Evolutionary conservation across 2,329 filamentous ascomycete species (phyloP), one percentile per base, ranked within the genome.

Genomic region (Akanthomyces muscarius): DNA sequence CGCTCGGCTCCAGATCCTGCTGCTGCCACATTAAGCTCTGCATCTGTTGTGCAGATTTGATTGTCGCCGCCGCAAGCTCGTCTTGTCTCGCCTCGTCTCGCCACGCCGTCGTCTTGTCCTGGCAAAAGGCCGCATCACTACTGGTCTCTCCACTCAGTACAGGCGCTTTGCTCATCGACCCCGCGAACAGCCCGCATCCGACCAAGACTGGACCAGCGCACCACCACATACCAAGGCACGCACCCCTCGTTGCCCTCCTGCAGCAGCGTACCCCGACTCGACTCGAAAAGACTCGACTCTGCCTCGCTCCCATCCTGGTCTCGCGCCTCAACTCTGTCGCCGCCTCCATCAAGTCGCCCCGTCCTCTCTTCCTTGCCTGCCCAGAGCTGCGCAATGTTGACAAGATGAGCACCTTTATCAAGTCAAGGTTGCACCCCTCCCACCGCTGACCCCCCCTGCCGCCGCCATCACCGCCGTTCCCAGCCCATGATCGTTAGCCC

Each of bases 341-440:
- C 56, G 14, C 56, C 33, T 41, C 28, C 11, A 18, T 30, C 28
- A 4, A 16, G 10, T 51, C 47, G 61, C 61, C 25, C 36, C 44
- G 6, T 25, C 54, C 21, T 38, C 41, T 51, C 61, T 41, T 30
- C 61, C 47, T 57, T 62, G 61, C 61, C 61, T 18, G 53, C 61
- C 58, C 61, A 38, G 53, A 63, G 61, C 61, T 63, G 61, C 61
- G 61, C 61, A 57, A 63, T 63, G 61, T 63, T 53, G 61, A 58
- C 45, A 63, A 51, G 47, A 63, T 63, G 61, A 63, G 61, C 61
- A 57, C 61, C 45, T 63, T 57, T 63, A 56, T 63, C 61, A 63
- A 63, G 54, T 53, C 61, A 48, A 63, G 61, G 61, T 63, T 59
- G 54, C 54, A 59, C 38, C 54, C 51, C 52, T 62, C 54, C 56